These are phyloP conservation scores for Apophysomyces variabilis DNA, from an alignment of 371 early-diverging fungal genomes.

Conservation along the genomic window DNA sequence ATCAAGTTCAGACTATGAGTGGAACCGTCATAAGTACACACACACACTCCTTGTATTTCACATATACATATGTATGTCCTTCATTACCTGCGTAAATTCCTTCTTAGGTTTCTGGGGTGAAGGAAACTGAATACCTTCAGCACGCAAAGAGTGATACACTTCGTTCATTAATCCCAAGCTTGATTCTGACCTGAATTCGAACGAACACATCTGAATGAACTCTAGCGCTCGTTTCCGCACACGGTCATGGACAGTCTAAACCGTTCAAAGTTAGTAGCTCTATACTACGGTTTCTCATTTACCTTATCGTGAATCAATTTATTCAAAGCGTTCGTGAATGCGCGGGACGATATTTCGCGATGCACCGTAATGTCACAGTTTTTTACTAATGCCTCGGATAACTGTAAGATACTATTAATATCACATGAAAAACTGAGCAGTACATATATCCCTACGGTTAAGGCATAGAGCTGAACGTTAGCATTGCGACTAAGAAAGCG, in stretches of 20 bases:
- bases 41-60: no score
- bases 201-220: slow-evolving; percentile 89
- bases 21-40: slow-evolving; percentile 1
- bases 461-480: slow-evolving; percentile 82
- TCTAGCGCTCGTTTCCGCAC: slow-evolving; percentile 83
- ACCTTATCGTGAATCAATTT: slow-evolving; percentile 77
- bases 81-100: slow-evolving; percentile 61
- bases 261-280: neutral
- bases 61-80: no score
- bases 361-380: slow-evolving; percentile 85
- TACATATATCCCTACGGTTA: slow-evolving; percentile 56
- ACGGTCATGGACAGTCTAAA: slow-evolving; percentile 71
- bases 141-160: slow-evolving; percentile 70
- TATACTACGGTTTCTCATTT: slow-evolving; percentile 14
- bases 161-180: slow-evolving; percentile 87
- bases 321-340: slow-evolving; percentile 83
- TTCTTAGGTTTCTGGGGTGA: slow-evolving; percentile 83
- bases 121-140: slow-evolving; percentile 75
- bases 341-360: slow-evolving; percentile 85
- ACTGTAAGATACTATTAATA: slow-evolving; percentile 30
- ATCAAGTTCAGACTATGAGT: slow-evolving; percentile 53
- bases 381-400: slow-evolving; percentile 87
- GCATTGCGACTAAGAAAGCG: slow-evolving; percentile 80
- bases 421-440: neutral
- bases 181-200: slow-evolving; percentile 82